These are phyloP conservation scores for Dispira simplex DNA, from an alignment of 192 early-diverging fungal genomes.

Conservation along the genomic window DNA sequence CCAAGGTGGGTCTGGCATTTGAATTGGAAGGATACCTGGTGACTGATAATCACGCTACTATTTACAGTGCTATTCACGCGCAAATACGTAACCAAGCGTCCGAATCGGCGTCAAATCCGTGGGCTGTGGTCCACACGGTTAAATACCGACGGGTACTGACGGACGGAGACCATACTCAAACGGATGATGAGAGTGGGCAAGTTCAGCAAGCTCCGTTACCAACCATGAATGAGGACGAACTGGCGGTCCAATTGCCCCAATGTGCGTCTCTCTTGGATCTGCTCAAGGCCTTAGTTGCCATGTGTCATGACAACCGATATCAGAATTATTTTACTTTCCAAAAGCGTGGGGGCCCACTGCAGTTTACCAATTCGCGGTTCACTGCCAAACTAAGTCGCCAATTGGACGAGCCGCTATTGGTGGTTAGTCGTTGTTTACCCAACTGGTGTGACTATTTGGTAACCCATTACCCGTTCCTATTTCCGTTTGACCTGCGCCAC, in stretches of 20 bases:
- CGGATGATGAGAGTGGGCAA: too few species aligned
- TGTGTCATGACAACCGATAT: background rate
- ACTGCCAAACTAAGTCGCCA: slow-evolving; percentile 76
- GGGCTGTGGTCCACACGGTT: slow-evolving; percentile 39
- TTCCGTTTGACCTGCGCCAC: slow-evolving; percentile 69
- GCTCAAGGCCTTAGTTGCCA: background rate
- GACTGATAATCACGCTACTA: slow-evolving; percentile 19
- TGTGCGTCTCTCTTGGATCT: background rate
- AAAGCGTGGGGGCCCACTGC: background rate
- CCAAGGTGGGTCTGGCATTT: slow-evolving; percentile 30
- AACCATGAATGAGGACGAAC: background rate
- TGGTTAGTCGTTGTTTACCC: slow-evolving; percentile 66
- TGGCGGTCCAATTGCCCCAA: background rate
- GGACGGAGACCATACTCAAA: too few species aligned
- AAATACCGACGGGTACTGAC: slow-evolving; percentile 29
- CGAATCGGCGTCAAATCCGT: slow-evolving; percentile 22
- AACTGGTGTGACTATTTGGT: slow-evolving; percentile 52
- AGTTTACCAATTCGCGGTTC: slow-evolving; percentile 68
- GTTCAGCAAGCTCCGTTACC: background rate
- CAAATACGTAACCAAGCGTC: background rate
- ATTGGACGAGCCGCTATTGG: slow-evolving; percentile 77
- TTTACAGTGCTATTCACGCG: slow-evolving; percentile 51
- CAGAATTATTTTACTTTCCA: background rate
- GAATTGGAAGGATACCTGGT: slow-evolving; percentile 27
- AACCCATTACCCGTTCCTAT: slow-evolving; percentile 53